phyloP scores from a whole-genome alignment of 176 grass and related monocot genomes.

The Oryza punctata region DNA sequence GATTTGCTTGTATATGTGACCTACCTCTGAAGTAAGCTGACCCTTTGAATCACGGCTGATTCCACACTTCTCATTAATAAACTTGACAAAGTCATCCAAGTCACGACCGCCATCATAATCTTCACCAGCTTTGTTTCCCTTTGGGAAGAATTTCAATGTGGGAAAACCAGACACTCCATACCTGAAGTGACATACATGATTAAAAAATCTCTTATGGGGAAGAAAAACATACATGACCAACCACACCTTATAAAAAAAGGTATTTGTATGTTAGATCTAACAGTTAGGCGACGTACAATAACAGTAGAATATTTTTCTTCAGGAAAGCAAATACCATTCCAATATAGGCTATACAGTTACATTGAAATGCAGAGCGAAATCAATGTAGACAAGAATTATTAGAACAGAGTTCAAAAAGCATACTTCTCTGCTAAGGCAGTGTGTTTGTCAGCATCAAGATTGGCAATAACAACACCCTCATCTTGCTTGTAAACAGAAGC shows the following conservation, averaged over 20 bases:
- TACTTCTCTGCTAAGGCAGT: constrained; percentile 87
- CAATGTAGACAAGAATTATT: not conserved
- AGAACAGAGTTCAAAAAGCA: constrained; percentile 12
- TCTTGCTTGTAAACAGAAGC: constrained; percentile 76
- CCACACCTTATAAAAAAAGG: not conserved
- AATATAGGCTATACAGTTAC: not conserved
- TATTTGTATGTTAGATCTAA: not conserved
- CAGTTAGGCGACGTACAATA: not conserved
- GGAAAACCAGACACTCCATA: constrained; percentile 93
- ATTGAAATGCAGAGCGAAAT: not conserved
- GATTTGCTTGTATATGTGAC: constrained; percentile 26
- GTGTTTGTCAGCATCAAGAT: constrained; percentile 96
- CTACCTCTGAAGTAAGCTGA: constrained; percentile 79
- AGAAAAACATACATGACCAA: not conserved
- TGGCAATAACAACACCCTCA: constrained; percentile 76
- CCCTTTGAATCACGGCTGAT: constrained; percentile 83
- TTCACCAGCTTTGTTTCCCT: constrained; percentile 93
- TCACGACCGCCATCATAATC: constrained; percentile 87
- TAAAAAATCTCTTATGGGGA: not conserved
- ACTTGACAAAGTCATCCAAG: constrained; percentile 90
- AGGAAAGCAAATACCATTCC: not conserved
- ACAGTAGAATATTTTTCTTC: not conserved
- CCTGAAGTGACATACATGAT: constrained; percentile 52
- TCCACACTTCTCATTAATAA: constrained; percentile 93
- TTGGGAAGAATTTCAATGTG: constrained; percentile 94